These are phyloP conservation scores for Grosmannia huntii DNA, from an alignment of 2,329 filamentous ascomycete species.

Conservation along the genomic window DNA sequence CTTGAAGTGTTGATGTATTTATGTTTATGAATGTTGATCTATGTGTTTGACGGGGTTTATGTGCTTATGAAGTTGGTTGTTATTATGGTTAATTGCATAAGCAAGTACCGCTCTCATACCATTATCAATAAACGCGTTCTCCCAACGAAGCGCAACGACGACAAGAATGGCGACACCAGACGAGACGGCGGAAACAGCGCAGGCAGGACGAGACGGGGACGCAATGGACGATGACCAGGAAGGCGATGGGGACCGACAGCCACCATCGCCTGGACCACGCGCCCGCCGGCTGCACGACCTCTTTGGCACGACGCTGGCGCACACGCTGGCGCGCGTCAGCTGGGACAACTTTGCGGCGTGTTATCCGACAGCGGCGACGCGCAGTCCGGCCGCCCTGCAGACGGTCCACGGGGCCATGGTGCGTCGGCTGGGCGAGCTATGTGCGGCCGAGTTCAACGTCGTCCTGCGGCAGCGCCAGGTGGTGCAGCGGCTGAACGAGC, in stretches of 20 bases:
- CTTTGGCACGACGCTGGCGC: constrained; percentile 36
- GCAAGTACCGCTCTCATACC: too few relatives aligned
- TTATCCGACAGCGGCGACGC: constrained; percentile 45
- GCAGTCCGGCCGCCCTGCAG: constrained; percentile 36
- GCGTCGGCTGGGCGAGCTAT: constrained; percentile 38
- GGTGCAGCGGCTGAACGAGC: constrained; percentile 43
- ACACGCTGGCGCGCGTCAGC: constrained; percentile 41
- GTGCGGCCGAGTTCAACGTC: constrained; percentile 44
- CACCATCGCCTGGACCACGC: constrained; percentile 36
- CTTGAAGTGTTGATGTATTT: too few relatives aligned
- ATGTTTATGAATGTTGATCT: too few relatives aligned
- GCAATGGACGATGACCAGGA: neutral
- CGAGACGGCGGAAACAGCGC: neutral
- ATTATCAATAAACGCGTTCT: too few relatives aligned
- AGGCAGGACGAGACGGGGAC: neutral
- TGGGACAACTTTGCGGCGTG: constrained; percentile 47
- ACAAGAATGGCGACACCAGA: neutral
- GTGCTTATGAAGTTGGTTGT: too few relatives aligned
- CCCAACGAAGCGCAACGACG: neutral
- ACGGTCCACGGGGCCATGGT: constrained; percentile 48
- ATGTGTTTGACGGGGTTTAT: too few relatives aligned
- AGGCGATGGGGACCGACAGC: neutral
- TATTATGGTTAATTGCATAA: too few relatives aligned
- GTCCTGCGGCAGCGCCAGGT: constrained; percentile 40
- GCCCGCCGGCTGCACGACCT: constrained; percentile 41